Evolutionary conservation across 192 early-diverging fungal genomes (phyloP).

Genomic region (Bifiguratus adelaidae): DNA sequence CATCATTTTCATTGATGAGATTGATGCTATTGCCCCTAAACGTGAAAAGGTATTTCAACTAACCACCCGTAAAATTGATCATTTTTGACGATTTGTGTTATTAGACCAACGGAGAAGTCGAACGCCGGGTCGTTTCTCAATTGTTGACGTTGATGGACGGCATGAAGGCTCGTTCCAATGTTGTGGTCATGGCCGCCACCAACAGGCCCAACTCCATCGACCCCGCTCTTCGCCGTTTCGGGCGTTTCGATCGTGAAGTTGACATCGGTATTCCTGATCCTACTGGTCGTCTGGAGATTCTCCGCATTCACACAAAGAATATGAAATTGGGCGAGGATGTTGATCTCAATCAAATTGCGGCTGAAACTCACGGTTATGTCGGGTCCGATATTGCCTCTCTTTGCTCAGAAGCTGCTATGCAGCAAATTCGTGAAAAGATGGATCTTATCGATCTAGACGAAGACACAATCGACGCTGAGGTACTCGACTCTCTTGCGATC

Average conservation of each 20-base stretch:
- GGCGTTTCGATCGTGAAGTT: constrained; percentile 97
- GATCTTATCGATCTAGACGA: constrained; percentile 97
- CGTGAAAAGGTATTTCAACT: constrained; percentile 51
- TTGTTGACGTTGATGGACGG: constrained; percentile 93
- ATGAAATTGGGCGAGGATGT: constrained; percentile 98
- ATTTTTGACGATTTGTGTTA: neutral
- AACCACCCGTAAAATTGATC: neutral
- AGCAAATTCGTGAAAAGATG: constrained; percentile 99
- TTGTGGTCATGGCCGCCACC: constrained; percentile 98
- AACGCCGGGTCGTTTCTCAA: constrained; percentile 93
- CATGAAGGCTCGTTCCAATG: constrained; percentile 81
- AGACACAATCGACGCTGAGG: constrained; percentile 96
- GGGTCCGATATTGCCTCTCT: constrained; percentile 95
- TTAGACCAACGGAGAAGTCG: constrained; percentile 83
- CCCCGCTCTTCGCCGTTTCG: constrained; percentile 95
- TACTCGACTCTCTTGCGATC: constrained; percentile 89
- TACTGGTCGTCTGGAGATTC: constrained; percentile 94
- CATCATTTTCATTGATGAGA: constrained; percentile 97
- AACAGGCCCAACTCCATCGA: constrained; percentile 99
- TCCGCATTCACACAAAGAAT: constrained; percentile 99
- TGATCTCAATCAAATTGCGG: constrained; percentile 93
- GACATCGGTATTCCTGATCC: constrained; percentile 99
- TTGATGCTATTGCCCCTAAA: constrained; percentile 91
- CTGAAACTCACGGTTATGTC: constrained; percentile 96
- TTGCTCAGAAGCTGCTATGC: constrained; percentile 99